phyloP scores from a whole-genome alignment of 345 rosid genomes.

The Stellera chamaejasme region DNA sequence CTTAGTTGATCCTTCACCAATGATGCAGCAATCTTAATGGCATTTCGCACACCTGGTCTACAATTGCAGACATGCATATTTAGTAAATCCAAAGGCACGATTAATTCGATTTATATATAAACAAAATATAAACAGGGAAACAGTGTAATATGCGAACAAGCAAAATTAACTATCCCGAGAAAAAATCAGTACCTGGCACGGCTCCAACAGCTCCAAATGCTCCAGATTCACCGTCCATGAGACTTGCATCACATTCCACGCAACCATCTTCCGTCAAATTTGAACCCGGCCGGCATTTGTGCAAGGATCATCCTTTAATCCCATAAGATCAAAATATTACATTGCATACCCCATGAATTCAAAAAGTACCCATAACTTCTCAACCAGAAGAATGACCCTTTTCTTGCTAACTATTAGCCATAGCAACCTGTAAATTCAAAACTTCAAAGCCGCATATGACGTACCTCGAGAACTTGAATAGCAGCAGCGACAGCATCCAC shows the following conservation, averaged over 20 bases:
- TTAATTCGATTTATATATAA: too few relatives aligned
- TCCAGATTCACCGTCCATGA: conserved; percentile 86
- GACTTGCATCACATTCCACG: conserved; percentile 90
- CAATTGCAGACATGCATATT: conserved; percentile 25
- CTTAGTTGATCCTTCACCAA: conserved; percentile 72
- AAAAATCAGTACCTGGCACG: conserved; percentile 51
- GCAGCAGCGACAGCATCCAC: conserved; percentile 86
- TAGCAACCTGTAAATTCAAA: not conserved
- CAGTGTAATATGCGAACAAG: not conserved
- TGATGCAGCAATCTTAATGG: conserved; percentile 72
- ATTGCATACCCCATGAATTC: not conserved
- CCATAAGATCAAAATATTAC: not conserved
- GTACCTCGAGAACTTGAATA: conserved; percentile 85
- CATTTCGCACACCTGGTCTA: conserved; percentile 91
- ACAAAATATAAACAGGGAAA: conserved; percentile 7
- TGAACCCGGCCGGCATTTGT: conserved; percentile 94
- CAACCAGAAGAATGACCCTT: not conserved
- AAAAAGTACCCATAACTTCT: too few relatives aligned
- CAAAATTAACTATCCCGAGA: not conserved
- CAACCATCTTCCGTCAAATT: conserved; percentile 89
- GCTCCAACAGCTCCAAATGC: conserved; percentile 96
- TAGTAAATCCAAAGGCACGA: conserved; percentile 14
- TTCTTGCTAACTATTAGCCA: not conserved
- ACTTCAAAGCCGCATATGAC: not conserved
- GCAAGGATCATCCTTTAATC: conserved; percentile 65